These are phyloP conservation scores for Solanum dulcamara DNA, from an alignment of 257 asterid genomes.

Conservation along the genomic window DNA sequence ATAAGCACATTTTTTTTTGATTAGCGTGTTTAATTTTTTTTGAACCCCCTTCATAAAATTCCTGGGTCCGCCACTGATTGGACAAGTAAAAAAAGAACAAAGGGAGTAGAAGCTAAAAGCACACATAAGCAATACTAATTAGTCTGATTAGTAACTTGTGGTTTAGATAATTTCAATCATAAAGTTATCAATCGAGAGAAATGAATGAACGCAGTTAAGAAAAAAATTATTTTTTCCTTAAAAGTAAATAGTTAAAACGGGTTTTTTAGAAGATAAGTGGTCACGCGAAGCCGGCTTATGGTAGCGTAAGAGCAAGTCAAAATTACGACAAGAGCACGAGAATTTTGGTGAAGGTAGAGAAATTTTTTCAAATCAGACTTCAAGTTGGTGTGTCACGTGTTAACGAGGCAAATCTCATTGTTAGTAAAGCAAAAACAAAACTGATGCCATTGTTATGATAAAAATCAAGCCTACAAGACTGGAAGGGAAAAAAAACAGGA, in stretches of 20 bases:
- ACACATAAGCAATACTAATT: neutral
- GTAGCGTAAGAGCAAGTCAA: neutral
- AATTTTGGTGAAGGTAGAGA: no score
- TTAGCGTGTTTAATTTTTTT: no score
- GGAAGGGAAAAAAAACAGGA: neutral
- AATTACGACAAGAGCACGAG: no score
- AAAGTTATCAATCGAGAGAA: neutral
- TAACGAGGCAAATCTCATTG: neutral
- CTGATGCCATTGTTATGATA: neutral
- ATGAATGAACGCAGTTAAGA: neutral
- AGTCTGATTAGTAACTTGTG: neutral
- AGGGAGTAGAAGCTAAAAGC: neutral
- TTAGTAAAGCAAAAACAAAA: neutral
- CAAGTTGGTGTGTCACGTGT: neutral
- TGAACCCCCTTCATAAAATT: no score
- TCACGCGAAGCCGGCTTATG: no score
- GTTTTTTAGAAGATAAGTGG: neutral
- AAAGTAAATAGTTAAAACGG: neutral
- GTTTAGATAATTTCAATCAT: neutral
- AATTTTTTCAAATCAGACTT: no score
- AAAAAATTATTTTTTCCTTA: neutral
- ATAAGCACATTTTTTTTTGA: no score
- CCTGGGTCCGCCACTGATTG: no score
- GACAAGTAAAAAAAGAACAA: neutral
- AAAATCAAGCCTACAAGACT: neutral